phyloP scores from a whole-genome alignment of 257 asterid genomes.

The Rhazya stricta region DNA sequence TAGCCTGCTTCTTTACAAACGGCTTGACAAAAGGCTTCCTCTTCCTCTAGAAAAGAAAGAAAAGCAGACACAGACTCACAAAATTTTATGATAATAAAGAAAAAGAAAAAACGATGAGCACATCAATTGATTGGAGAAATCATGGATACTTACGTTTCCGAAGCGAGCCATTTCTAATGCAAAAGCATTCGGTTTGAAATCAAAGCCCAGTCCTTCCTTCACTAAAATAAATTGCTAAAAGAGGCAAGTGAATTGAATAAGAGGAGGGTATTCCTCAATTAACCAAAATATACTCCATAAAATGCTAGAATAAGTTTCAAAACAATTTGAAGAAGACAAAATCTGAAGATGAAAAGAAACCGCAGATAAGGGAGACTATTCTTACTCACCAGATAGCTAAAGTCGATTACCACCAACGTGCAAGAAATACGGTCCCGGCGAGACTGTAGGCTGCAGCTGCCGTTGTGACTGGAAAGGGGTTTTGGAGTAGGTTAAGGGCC shows the following conservation, averaged over 20 bases:
- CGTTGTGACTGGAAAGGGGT: too few relatives aligned
- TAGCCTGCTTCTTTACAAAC: constrained; percentile 45
- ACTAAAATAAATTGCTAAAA: background rate
- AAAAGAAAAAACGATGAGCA: constrained; percentile 3
- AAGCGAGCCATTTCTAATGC: constrained; percentile 57
- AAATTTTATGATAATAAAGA: background rate
- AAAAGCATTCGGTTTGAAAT: background rate
- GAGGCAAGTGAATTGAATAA: background rate
- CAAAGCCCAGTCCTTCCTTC: background rate
- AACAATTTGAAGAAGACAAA: too few relatives aligned
- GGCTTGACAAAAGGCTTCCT: constrained; percentile 60
- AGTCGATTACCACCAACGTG: too few relatives aligned
- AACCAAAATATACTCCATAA: background rate
- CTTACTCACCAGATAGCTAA: too few relatives aligned
- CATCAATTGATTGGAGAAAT: background rate
- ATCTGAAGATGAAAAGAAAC: too few relatives aligned
- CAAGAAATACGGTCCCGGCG: too few relatives aligned
- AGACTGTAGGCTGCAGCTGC: too few relatives aligned
- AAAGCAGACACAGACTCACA: background rate
- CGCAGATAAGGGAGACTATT: too few relatives aligned
- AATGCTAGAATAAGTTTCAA: too few relatives aligned
- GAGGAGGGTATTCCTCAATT: background rate
- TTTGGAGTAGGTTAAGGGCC: too few relatives aligned
- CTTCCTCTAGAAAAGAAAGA: constrained; percentile 35
- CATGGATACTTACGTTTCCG: constrained; percentile 39